phyloP scores from a whole-genome alignment of 495 filamentous ascomycete genomes.

The Penicillium maclennaniae region DNA sequence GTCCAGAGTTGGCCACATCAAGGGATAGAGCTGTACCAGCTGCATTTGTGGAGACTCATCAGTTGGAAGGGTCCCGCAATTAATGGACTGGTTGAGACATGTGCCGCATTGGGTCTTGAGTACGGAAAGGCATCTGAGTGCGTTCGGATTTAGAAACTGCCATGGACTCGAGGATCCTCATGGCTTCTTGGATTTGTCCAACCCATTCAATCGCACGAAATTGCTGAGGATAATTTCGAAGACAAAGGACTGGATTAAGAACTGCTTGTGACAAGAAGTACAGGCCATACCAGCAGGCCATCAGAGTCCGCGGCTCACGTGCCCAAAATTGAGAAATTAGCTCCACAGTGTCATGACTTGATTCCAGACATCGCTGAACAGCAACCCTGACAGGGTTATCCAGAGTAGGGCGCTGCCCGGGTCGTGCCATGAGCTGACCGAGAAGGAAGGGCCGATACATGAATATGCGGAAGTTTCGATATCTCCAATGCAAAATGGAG shows the following conservation, averaged over 20 bases:
- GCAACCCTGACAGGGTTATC: conserved; percentile 2
- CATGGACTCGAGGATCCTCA: conserved; percentile 17
- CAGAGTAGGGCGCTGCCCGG: background rate
- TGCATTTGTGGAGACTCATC: conserved; percentile 21
- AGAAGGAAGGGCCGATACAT: conserved; percentile 21
- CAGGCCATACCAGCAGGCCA: conserved; percentile 23
- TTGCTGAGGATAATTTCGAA: conserved; percentile 16
- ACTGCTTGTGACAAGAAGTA: conserved; percentile 21
- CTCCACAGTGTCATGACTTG: conserved; percentile 13
- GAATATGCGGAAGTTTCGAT: conserved; percentile 19
- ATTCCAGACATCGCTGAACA: conserved; percentile 15
- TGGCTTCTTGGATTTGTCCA: conserved; percentile 11
- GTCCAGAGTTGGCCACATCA: conserved; percentile 22
- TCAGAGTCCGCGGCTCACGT: conserved; percentile 9
- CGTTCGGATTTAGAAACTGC: conserved; percentile 7
- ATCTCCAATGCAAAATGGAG: conserved; percentile 18
- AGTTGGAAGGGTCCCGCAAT: conserved; percentile 13
- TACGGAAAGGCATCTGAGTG: conserved; percentile 9
- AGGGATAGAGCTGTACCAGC: conserved; percentile 14
- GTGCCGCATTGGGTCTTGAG: conserved; percentile 9
- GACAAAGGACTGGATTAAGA: conserved; percentile 20
- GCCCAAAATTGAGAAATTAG: conserved; percentile 15
- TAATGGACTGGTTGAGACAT: conserved; percentile 11
- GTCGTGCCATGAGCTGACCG: conserved; percentile 9
- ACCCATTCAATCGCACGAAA: conserved; percentile 7